A percentile compares a stretch with the other conserved stretches of the same genome.
Evolutionary conservation across 176 grass and related monocot species (phyloP).

Genomic region (Tuctoria greenei): DNA sequence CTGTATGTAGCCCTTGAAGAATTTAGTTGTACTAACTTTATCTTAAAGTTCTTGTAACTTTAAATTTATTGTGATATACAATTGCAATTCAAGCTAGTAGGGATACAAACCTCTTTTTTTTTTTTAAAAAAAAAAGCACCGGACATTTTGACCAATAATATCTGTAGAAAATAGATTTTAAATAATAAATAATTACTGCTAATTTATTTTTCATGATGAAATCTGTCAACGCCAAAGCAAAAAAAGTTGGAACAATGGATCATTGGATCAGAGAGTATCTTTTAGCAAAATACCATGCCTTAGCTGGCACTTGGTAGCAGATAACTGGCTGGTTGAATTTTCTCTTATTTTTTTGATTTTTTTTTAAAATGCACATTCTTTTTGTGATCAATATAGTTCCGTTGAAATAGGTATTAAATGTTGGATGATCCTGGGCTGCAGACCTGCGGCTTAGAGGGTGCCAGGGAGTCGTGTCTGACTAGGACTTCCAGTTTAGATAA

Average conservation of each 20-base stretch:
- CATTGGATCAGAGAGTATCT: not conserved
- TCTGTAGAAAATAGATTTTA: not conserved
- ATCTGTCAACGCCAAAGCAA: not conserved
- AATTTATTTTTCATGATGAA: not conserved
- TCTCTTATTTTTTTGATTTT: too few species aligned
- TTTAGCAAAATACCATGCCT: not conserved
- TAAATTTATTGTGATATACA: not conserved
- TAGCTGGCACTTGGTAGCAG: not conserved
- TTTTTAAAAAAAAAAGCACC: not conserved
- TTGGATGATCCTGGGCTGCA: too few species aligned
- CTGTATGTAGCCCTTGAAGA: slow-evolving; percentile 51
- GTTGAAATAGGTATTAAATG: not conserved
- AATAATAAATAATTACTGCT: not conserved
- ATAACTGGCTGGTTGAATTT: not conserved
- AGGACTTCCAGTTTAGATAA: too few species aligned
- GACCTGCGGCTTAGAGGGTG: too few species aligned
- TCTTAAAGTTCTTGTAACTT: slow-evolving; percentile 8
- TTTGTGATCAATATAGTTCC: not conserved
- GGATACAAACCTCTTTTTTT: not conserved
- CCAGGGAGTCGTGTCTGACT: too few species aligned
- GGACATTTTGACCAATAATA: not conserved
- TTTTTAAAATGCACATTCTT: not conserved
- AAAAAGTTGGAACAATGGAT: not conserved
- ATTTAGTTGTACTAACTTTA: slow-evolving; percentile 13
- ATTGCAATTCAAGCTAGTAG: not conserved